Evolutionary conservation across 148 eudicot species (phyloP).

Genomic region (Pharnaceum exiguum): DNA sequence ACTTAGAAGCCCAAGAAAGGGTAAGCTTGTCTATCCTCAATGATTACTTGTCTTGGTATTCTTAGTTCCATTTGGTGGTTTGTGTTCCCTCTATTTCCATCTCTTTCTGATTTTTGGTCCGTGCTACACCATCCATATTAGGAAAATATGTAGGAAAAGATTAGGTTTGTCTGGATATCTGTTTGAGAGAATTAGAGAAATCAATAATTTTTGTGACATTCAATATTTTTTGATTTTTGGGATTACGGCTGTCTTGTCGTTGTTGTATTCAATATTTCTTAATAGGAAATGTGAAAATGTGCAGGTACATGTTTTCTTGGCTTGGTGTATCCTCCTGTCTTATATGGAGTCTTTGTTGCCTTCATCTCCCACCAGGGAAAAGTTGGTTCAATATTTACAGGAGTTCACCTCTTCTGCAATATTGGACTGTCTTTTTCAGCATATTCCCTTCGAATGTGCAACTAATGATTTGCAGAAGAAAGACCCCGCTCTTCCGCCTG

Average conservation of each 20-base stretch:
- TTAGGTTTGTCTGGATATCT: too few species aligned
- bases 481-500: conserved; percentile 52
- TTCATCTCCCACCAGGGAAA: conserved; percentile 69
- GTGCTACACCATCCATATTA: too few species aligned
- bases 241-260: too few species aligned
- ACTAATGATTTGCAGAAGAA: conserved; percentile 52
- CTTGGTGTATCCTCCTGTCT: conserved; percentile 79
- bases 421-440: conserved; percentile 86
- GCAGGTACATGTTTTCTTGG: conserved; percentile 81
- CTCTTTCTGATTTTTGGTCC: too few species aligned
- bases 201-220: background rate
- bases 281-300: conserved; percentile 9
- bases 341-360: conserved; percentile 59
- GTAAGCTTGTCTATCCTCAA: conserved; percentile 32
- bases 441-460: conserved; percentile 69
- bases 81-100: background rate
- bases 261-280: too few species aligned
- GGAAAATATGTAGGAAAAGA: too few species aligned
- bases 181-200: background rate
- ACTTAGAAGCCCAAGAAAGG: conserved; percentile 54
- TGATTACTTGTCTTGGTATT: background rate
- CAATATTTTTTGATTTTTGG: conserved; percentile 12
- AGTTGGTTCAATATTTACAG: conserved; percentile 76
- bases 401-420: conserved; percentile 59
- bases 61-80: background rate